Conservation (phyloP, 441 rosid genomes). For the Populus hybrid region DNA sequence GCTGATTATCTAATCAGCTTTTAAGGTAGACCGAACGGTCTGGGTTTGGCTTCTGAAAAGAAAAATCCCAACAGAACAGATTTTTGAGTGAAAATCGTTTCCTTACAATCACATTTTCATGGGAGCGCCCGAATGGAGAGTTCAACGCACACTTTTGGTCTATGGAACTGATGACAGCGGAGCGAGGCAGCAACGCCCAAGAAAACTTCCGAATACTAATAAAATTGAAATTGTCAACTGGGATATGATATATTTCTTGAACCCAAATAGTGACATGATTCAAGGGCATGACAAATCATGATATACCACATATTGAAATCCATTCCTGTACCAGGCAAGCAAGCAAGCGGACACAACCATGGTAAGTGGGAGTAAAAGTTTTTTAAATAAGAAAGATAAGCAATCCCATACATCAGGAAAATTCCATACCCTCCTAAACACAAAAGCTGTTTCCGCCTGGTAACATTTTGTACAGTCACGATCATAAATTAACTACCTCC, state of each 20-base stretch:
- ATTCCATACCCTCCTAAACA: conserved; percentile 29
- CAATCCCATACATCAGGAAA: conserved; percentile 30
- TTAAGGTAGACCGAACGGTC: no score
- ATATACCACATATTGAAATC: background rate
- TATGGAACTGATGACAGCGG: no score
- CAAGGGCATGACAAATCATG: background rate
- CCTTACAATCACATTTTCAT: no score
- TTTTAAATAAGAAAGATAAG: conserved; percentile 14
- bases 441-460: conserved; percentile 28
- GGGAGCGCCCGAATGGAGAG: no score
- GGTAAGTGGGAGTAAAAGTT: conserved; percentile 4
- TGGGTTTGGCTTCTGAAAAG: no score
- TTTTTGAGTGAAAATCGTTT: no score
- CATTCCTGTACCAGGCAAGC: background rate
- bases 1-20: no score
- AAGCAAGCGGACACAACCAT: background rate
- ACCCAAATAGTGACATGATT: background rate
- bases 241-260: background rate
- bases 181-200: no score
- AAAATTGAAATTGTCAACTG: no score
- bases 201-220: no score
- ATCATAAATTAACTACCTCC: conserved; percentile 29
- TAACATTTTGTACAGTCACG: conserved; percentile 40
- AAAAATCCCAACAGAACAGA: no score
- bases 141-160: no score